These are phyloP conservation scores for Protomyces lactucae-debilis DNA, from an alignment of 1,139 yeast species.

Conservation along the genomic window DNA sequence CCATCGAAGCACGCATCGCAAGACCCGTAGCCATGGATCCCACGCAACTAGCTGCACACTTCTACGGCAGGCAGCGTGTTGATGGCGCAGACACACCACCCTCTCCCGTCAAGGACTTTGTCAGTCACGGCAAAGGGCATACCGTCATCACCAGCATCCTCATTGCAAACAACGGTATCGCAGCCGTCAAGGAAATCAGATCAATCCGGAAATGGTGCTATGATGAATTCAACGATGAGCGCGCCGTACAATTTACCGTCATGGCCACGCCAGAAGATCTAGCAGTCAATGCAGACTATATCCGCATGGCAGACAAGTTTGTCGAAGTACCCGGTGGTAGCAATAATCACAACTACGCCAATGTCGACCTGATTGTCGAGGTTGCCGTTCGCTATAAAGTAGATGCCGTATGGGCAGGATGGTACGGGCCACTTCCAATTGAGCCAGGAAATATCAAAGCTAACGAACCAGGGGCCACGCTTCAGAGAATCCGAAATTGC, in stretches of 20 bases:
- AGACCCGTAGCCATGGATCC: neutral
- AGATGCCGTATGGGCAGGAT: constrained; percentile 99
- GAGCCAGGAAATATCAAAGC: constrained; percentile 46
- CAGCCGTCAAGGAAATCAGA: constrained; percentile 96
- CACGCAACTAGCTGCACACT: constrained; percentile 41
- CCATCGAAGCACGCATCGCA: constrained; percentile 5
- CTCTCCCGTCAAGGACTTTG: constrained; percentile 76
- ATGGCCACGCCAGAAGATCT: constrained; percentile 99
- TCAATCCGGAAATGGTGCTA: constrained; percentile 98
- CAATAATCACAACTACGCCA: constrained; percentile 95
- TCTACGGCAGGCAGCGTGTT: constrained; percentile 73
- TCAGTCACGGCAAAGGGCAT: constrained; percentile 82
- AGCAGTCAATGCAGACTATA: constrained; percentile 94
- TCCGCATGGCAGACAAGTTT: constrained; percentile 98
- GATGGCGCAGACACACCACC: constrained; percentile 59
- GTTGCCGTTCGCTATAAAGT: constrained; percentile 94
- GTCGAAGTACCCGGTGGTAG: constrained; percentile 99
- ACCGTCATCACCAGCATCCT: constrained; percentile 81
- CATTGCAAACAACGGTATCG: constrained; percentile 97
- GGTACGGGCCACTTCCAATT: constrained; percentile 12
- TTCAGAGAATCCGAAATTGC: constrained; percentile 89
- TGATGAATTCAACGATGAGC: constrained; percentile 93
- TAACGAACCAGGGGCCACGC: constrained; percentile 65
- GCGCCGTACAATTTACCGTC: constrained; percentile 87
- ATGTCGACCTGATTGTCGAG: constrained; percentile 93